These are phyloP conservation scores for Artemisia tridentata DNA, from an alignment of 129 eudicot genomes.

Conservation along the genomic window DNA sequence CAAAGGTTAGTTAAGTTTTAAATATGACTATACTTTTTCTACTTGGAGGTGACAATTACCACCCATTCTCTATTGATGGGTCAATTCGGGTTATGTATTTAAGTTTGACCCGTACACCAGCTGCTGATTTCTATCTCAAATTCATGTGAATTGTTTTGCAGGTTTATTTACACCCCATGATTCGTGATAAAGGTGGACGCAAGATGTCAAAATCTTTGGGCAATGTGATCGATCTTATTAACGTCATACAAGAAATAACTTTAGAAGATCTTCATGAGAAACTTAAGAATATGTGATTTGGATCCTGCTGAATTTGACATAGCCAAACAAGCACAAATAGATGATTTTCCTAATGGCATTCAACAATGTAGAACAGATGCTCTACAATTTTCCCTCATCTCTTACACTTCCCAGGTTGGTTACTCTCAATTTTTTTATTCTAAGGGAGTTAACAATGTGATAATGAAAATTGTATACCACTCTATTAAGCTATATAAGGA, in stretches of 20 bases:
- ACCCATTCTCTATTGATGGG: no score
- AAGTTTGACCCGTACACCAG: no score
- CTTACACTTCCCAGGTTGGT: conserved; percentile 85
- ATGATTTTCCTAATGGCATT: conserved; percentile 88
- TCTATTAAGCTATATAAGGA: no score
- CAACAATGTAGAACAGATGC: conserved; percentile 97
- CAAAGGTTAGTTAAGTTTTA: conserved; percentile 42
- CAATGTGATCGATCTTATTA: conserved; percentile 91
- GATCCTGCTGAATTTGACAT: conserved; percentile 64
- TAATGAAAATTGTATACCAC: no score
- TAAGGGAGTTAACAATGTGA: no score
- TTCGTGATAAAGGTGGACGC: conserved; percentile 95
- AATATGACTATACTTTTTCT: no score
- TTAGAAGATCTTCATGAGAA: conserved; percentile 80
- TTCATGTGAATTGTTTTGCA: conserved; percentile 9
- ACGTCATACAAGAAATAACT: conserved; percentile 71
- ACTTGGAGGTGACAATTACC: no score
- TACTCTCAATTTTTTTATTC: conserved; percentile 4
- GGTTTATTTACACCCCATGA: conserved; percentile 97
- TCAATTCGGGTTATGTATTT: no score
- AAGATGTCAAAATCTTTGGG: conserved; percentile 98
- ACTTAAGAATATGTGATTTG: conserved; percentile 80
- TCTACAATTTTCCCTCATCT: conserved; percentile 88
- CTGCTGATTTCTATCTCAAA: neutral
- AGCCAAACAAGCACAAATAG: conserved; percentile 77